Base-by-base conservation (phyloP, 208 protist genomes). In the Trypanosoma lewisi region DNA sequence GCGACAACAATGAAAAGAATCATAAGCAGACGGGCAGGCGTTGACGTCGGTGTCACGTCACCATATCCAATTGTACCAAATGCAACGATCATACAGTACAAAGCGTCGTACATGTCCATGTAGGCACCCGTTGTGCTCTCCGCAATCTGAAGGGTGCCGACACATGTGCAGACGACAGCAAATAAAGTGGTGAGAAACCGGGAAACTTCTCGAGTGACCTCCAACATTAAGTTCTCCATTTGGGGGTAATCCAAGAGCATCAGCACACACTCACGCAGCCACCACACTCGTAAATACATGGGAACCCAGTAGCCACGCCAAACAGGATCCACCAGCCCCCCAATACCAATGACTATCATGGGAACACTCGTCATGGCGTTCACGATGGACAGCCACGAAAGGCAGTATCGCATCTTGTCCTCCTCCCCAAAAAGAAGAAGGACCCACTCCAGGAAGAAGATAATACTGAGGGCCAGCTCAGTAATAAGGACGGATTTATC, bases 231-330 rank as follows among this genome's bases (percentile, higher is more conserved):
- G 17, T 56, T 45, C 12, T 80, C 68, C 17, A 89, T 68, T 51
- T 85, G 80, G 34, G 73, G 78, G 63, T 89, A 93, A 67, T 93
- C 82, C 11, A 93, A 62, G 2, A 93, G 68, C 2, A 93, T 56
- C 30, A 63, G 54, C 34, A 93, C 41, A 61, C 77, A 85, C 42
- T 89, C 82, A 48, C 70, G 67, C 3, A 93, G 65, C 82, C 86
- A 87, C 83, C 86, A 93, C 49, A 93, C 83, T 12, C 86, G 86
- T 4, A 93, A 67, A 74, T 80, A 93, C 83, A 93, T 89, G 5
- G 86, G 86, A 49, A 93, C 80, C 83, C 86, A 93, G 27, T 65
- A 65, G 51, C 73, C 72, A 25, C 64, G 60, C 78, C 82, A 93
- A 5, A n/a, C 37, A 8, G 48, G n/a, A 56, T 83, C 58, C 14